A percentile compares a stretch with the other conserved stretches of the same genome.
Evolutionary conservation across 495 filamentous ascomycete genomes (phyloP).

Genomic region (Penicillium mononematosum): DNA sequence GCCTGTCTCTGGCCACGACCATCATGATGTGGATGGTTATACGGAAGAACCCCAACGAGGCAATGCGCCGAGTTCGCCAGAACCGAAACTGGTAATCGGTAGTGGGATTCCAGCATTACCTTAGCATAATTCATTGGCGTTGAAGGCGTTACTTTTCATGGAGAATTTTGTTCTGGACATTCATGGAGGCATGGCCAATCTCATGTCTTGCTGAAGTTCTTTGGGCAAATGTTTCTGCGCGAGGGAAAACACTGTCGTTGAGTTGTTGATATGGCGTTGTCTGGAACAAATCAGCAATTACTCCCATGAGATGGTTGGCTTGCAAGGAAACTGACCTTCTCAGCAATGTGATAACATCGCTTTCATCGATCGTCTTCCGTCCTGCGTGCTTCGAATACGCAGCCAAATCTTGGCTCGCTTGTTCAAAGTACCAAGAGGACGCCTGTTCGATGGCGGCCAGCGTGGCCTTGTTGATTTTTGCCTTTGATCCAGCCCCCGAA

Average conservation of each 20-base stretch:
- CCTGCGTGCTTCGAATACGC: constrained; percentile 79
- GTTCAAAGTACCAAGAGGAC: constrained; percentile 86
- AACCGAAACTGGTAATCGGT: constrained; percentile 73
- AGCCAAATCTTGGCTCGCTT: constrained; percentile 73
- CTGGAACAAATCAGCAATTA: constrained; percentile 48
- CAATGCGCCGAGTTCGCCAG: constrained; percentile 70
- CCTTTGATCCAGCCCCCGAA: constrained; percentile 56
- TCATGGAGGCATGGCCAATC: constrained; percentile 62
- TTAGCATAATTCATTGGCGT: constrained; percentile 26
- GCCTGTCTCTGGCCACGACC: constrained; percentile 78
- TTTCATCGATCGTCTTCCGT: constrained; percentile 81
- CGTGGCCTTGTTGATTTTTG: constrained; percentile 68
- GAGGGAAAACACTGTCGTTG: constrained; percentile 76
- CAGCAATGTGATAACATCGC: constrained; percentile 77
- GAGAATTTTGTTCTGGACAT: constrained; percentile 13
- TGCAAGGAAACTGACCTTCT: constrained; percentile 56
- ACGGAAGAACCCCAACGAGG: constrained; percentile 74
- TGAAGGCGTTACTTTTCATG: constrained; percentile 22
- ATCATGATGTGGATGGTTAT: constrained; percentile 96
- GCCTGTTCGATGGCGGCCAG: constrained; percentile 73
- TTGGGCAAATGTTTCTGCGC: constrained; percentile 79
- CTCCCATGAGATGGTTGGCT: background rate
- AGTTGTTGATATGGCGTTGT: constrained; percentile 71
- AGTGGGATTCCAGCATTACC: constrained; percentile 3
- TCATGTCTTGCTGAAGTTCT: constrained; percentile 78